Evolutionary conservation across 2,329 filamentous ascomycete species (phyloP).

Genomic region (Fusarium tjaetaba): DNA sequence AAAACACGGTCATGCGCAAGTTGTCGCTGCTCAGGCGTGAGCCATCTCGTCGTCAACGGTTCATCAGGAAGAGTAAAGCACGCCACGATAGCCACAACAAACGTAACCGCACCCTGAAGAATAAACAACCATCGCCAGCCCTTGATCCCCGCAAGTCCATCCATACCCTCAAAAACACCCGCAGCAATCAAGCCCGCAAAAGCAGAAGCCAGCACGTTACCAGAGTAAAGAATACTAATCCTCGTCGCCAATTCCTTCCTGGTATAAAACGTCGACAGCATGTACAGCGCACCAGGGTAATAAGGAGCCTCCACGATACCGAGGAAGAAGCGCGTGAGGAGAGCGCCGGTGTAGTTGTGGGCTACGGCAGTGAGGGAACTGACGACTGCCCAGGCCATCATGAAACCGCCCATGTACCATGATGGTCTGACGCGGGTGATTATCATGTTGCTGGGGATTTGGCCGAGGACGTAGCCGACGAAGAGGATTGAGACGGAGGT

Average conservation of each 20-base stretch:
- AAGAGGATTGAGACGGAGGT: constrained; percentile 51
- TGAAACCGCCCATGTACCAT: constrained; percentile 54
- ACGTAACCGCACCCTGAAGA: constrained; percentile 43
- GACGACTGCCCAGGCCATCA: constrained; percentile 53
- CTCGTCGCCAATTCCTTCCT: constrained; percentile 57
- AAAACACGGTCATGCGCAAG: constrained; percentile 55
- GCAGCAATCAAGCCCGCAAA: constrained; percentile 58
- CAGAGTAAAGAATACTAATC: constrained; percentile 57
- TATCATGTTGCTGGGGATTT: constrained; percentile 55
- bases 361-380: constrained; percentile 53
- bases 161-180: constrained; percentile 50
- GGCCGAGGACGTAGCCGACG: constrained; percentile 48
- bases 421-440: constrained; percentile 55
- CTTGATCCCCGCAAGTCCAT: constrained; percentile 38
- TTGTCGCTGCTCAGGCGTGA: constrained; percentile 51
- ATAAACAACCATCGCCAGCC: constrained; percentile 50
- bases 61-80: constrained; percentile 51
- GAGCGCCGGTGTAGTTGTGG: constrained; percentile 53
- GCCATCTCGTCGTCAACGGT: constrained; percentile 52
- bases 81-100: constrained; percentile 45
- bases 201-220: constrained; percentile 49
- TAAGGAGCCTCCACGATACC: constrained; percentile 55
- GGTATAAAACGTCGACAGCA: constrained; percentile 65
- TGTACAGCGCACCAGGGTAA: constrained; percentile 49
- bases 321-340: constrained; percentile 54